Evolutionary conservation across 225 moss, liverwort and hornwort genomes (phyloP).

Genomic region (Asterella californica): DNA sequence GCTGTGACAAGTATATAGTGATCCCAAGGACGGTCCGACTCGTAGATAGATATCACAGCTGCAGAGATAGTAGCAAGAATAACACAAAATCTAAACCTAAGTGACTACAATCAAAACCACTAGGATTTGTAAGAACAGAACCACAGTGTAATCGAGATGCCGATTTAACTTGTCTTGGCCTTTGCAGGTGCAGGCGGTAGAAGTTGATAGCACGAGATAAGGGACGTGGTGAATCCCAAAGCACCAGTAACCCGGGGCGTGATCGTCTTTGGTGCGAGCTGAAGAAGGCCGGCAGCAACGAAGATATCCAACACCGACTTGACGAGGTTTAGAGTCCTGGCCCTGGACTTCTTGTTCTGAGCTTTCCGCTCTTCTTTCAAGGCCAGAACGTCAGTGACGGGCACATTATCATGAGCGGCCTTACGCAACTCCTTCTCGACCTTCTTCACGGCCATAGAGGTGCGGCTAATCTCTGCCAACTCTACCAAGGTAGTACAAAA

Average conservation of each 20-base stretch:
- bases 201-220: conserved; percentile 77
- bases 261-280: conserved; percentile 66
- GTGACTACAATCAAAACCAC: neutral
- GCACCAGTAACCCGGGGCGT: conserved; percentile 82
- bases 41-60: neutral
- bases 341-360: conserved; percentile 50
- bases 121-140: neutral
- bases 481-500: conserved; percentile 60
- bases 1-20: neutral
- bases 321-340: conserved; percentile 57
- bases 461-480: conserved; percentile 73
- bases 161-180: conserved; percentile 23
- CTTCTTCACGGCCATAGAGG: conserved; percentile 57
- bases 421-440: conserved; percentile 55
- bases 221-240: conserved; percentile 76
- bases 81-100: conserved; percentile 6
- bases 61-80: neutral
- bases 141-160: neutral
- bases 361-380: conserved; percentile 61
- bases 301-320: conserved; percentile 80
- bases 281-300: conserved; percentile 80
- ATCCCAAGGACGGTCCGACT: neutral
- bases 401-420: conserved; percentile 8
- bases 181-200: conserved; percentile 30
- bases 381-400: neutral